phyloP scores from a whole-genome alignment of 345 rosid genomes.

The Dipteronia sinensis region DNA sequence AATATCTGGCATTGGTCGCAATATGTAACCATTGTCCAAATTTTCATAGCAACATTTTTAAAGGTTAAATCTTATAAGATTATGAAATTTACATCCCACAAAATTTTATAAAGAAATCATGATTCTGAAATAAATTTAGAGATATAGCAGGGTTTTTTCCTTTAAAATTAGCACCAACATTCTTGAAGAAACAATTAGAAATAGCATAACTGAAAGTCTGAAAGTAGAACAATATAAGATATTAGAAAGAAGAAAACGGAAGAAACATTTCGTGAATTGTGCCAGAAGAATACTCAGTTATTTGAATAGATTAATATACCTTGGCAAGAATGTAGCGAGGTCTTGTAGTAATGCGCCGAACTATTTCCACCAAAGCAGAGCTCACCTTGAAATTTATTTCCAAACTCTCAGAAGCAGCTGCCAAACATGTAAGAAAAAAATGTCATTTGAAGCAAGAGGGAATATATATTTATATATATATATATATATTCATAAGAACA shows the following conservation, averaged over 20 bases:
- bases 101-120: neutral
- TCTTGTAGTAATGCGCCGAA: conserved; percentile 67
- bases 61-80: neutral
- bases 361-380: conserved; percentile 94
- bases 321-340: conserved; percentile 98
- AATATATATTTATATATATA: no score
- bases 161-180: neutral
- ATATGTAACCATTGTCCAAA: neutral
- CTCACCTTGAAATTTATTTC: conserved; percentile 95
- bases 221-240: neutral
- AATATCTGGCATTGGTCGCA: neutral
- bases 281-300: neutral
- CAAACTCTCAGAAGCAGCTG: conserved; percentile 92
- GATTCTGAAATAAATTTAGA: neutral
- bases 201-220: neutral
- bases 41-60: neutral
- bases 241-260: neutral
- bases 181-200: neutral
- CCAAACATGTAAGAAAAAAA: conserved; percentile 23
- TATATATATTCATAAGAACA: neutral
- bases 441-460: neutral
- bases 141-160: neutral
- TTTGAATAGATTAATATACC: conserved; percentile 43
- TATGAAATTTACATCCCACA: neutral
- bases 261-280: neutral